Percentiles rank a stretch among this genome's conserved stretches.
Evolutionary conservation across 768 basidiomycete species (phyloP).

Genomic region (Russula vinacea): DNA sequence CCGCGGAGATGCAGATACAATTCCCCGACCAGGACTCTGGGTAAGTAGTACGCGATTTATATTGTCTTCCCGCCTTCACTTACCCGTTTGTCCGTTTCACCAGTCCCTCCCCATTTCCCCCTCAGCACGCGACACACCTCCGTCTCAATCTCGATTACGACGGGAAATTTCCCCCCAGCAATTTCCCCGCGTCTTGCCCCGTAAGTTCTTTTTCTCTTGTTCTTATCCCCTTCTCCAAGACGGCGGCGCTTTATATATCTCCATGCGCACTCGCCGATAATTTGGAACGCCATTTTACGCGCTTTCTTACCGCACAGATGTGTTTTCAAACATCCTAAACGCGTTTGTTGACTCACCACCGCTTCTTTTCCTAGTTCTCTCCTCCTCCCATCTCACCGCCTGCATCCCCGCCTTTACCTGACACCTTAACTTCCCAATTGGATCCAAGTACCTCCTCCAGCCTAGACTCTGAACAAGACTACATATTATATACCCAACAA

Average conservation of each 20-base stretch:
- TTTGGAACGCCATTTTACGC: conserved; percentile 1
- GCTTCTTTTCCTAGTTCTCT: conserved; percentile 9
- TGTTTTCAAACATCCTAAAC: background rate
- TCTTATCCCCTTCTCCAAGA: background rate
- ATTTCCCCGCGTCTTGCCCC: background rate
- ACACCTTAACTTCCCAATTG: conserved; percentile 12
- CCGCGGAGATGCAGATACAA: conserved; percentile 19
- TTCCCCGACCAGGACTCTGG: conserved; percentile 19
- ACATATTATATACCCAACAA: conserved; percentile 13
- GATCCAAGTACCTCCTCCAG: background rate
- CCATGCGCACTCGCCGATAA: background rate
- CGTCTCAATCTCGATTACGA: conserved; percentile 1
- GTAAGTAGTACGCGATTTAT: conserved; percentile 17
- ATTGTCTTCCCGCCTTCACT: background rate
- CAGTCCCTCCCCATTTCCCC: conserved; percentile 9
- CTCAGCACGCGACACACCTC: background rate
- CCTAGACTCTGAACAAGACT: conserved; percentile 11
- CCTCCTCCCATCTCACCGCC: conserved; percentile 11
- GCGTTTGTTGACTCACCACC: conserved; percentile 6
- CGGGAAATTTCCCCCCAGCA: conserved; percentile 2
- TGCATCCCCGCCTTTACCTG: conserved; percentile 5
- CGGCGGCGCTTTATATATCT: background rate
- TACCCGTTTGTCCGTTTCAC: background rate
- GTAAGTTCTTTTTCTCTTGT: conserved; percentile 7
- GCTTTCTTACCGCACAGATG: background rate